phyloP scores from a whole-genome alignment of 2,329 filamentous ascomycete species.

The Zasmidium cellare region DNA sequence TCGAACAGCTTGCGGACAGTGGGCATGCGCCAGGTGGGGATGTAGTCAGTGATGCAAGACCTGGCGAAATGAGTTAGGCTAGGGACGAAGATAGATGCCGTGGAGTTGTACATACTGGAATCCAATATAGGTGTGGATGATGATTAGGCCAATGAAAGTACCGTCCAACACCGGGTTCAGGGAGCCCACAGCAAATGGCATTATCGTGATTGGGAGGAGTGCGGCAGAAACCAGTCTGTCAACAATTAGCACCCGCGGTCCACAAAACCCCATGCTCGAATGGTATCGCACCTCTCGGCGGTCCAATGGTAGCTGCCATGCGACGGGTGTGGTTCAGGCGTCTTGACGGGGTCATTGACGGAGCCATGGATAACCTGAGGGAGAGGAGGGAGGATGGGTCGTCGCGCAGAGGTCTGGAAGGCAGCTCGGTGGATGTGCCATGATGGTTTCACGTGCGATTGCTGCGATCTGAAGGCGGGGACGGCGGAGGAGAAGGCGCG shows the following conservation, averaged over 20 bases:
- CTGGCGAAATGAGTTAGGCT: slow-evolving; percentile 36
- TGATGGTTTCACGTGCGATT: slow-evolving; percentile 37
- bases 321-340: slow-evolving; percentile 70
- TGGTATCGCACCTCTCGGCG: slow-evolving; percentile 68
- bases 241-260: slow-evolving; percentile 7
- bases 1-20: slow-evolving; percentile 64
- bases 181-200: slow-evolving; percentile 88
- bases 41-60: slow-evolving; percentile 83
- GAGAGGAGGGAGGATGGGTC: slow-evolving; percentile 75
- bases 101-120: slow-evolving; percentile 66
- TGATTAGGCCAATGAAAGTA: slow-evolving; percentile 74
- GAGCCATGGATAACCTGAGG: slow-evolving; percentile 55
- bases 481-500: slow-evolving; percentile 38
- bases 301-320: slow-evolving; percentile 99
- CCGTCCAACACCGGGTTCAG: slow-evolving; percentile 89
- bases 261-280: slow-evolving; percentile 8
- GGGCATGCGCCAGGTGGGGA: slow-evolving; percentile 71
- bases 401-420: slow-evolving; percentile 81
- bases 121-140: slow-evolving; percentile 94
- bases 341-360: slow-evolving; percentile 83
- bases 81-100: not conserved
- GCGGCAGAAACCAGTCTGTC: slow-evolving; percentile 71
- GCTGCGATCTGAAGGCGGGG: slow-evolving; percentile 37
- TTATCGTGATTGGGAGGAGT: slow-evolving; percentile 81
- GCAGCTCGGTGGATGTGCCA: slow-evolving; percentile 59